Evolutionary conservation across 2,329 filamentous ascomycete genomes (phyloP), one percentile per base, ranked within the genome.

Genomic region (Colletotrichum incanum): DNA sequence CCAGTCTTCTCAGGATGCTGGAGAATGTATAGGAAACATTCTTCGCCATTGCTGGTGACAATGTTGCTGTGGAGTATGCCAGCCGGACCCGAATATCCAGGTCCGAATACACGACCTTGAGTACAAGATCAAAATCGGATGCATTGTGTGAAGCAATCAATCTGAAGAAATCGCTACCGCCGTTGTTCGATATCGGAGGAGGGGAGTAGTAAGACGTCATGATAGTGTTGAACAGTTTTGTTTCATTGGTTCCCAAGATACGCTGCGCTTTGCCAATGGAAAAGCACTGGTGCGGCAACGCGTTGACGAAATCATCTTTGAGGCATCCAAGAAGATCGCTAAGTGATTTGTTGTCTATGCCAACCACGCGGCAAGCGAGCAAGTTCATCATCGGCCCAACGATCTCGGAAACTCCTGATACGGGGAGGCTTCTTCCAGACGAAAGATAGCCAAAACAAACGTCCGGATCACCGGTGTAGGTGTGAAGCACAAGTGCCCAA

Each of bases 181-280:
- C 49, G 6, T 45, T 37, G 31, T 26, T 34, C 12, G 58, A 50
- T 5, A 49, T 34, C 4, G 26, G 23, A 5, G 65, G 23, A 5
- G 65, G 58, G 0, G 64, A 68, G 23, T 63, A 63, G 41, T 66
- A 71, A 3, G 64, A 70, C 0, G 73, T 69, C 23, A 75, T 54
- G 14, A 74, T 72, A 18, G 67, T 75, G 65, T 74, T 75, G 72
- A 75, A 75, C 0, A 75, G 62, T 34, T 58, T 67, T 12, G 39
- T 59, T 2, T 67, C 59, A 7, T 63, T 65, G 9, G 50, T 52
- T 0, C 61, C 67, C 8, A 69, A 41, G 3, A 71, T 64, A 1
- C 68, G 54, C 31, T 74, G 73, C 14, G 74, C 65, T 12, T 68
- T 71, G 28, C 61, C 58, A 20, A 75, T 60, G 9, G 73, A 71